phyloP scores from a whole-genome alignment of 176 grass and related monocot species.

The Areca catechu region DNA sequence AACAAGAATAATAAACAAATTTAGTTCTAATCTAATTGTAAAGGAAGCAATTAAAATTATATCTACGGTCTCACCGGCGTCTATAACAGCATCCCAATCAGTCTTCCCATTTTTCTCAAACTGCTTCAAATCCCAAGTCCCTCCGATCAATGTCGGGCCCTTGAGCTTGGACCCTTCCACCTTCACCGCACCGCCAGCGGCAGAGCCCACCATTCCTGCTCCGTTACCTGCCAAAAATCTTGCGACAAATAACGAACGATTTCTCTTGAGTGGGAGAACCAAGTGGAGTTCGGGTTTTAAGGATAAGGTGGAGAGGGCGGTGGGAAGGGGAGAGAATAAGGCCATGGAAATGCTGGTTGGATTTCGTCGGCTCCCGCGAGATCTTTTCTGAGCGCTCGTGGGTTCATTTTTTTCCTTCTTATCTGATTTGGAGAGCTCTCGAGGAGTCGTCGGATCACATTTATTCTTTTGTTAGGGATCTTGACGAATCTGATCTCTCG shows the following conservation, averaged over 20 bases:
- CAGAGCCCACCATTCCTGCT: constrained; percentile 10
- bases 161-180: constrained; percentile 15
- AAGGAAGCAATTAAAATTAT: too few species aligned
- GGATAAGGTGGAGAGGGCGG: constrained; percentile 23
- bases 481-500: too few species aligned
- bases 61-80: constrained; percentile 18
- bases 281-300: not conserved
- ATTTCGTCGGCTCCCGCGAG: too few species aligned
- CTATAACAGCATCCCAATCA: constrained; percentile 41
- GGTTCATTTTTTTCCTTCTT: too few species aligned
- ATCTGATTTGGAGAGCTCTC: too few species aligned
- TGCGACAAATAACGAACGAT: constrained; percentile 9
- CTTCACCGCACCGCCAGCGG: not conserved
- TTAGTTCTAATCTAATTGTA: too few species aligned
- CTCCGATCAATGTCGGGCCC: constrained; percentile 30
- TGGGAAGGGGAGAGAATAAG: constrained; percentile 22
- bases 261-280: constrained; percentile 5
- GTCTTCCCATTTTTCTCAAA: constrained; percentile 32
- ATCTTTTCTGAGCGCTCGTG: too few species aligned
- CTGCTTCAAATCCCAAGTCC: constrained; percentile 47
- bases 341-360: constrained; percentile 9
- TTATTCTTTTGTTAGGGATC: too few species aligned
- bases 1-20: too few species aligned
- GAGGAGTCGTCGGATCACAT: too few species aligned
- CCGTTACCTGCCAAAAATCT: constrained; percentile 21